These are phyloP conservation scores for Pseudogymnoascus pannorum DNA, from an alignment of 2,329 filamentous ascomycete genomes.

Conservation along the genomic window DNA sequence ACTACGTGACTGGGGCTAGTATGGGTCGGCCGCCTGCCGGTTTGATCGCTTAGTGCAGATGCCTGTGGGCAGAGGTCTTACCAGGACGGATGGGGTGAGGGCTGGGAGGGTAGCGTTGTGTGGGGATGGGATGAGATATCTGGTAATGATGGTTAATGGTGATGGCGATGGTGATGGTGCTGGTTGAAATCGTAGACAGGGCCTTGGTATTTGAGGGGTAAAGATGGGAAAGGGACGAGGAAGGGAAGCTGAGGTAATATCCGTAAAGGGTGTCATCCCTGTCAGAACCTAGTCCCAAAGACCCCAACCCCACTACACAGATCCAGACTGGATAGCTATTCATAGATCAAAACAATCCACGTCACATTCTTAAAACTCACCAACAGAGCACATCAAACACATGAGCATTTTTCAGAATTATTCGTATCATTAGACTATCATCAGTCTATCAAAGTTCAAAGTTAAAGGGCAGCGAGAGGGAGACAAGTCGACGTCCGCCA, in stretches of 20 bases:
- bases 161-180: neutral
- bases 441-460: constrained; percentile 1
- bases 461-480: neutral
- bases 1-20: neutral
- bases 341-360: neutral
- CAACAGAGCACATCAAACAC: neutral
- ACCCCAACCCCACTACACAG: too few species aligned
- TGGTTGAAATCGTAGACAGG: neutral
- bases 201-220: neutral
- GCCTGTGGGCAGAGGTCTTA: neutral
- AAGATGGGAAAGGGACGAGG: neutral
- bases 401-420: neutral
- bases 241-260: neutral
- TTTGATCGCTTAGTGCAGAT: constrained; percentile 7
- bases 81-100: neutral
- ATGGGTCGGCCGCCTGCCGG: constrained; percentile 5
- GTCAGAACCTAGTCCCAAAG: too few species aligned
- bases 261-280: neutral
- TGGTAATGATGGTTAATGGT: neutral
- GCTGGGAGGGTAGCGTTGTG: neutral
- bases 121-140: constrained; percentile 5
- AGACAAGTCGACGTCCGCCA: neutral
- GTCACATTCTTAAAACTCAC: neutral
- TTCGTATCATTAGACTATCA: neutral
- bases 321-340: neutral